Evolutionary conservation across 2,329 filamentous ascomycete genomes (phyloP), one percentile per base, ranked within the genome.

Genomic region (Apiospora sp.): DNA sequence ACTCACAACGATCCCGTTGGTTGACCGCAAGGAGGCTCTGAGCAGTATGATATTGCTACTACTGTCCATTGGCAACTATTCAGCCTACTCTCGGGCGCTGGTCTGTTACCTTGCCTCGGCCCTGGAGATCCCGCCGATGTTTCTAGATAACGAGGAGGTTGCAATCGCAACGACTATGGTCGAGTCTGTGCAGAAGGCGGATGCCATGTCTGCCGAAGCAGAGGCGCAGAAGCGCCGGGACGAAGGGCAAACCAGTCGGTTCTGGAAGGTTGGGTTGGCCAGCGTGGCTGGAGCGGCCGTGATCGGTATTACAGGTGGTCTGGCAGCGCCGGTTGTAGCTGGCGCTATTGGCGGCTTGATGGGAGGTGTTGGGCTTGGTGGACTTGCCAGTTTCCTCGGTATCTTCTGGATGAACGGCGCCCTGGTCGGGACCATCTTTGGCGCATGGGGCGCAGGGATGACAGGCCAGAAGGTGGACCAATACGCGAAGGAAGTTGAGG

Each of bases 191-290:
- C 87, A 87, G 37, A 85, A 86, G 30, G 81, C 83, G 4, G 80
- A 83, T n/a, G 81, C 83, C 22, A 92, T 97, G 86, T 92, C 91
- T 0, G 93, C 93, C 0, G 93, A 95, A 74, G 90, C 92, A 1
- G 94, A 96, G 80, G 91, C 91, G 0, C 90, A 92, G 78, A 93
- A 93, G 80, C 90, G 92, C 71, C 88, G 88, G 19, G 91, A 95
- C 75, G 89, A 93, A 73, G 93, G 92, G 71, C 90, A 93, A 76
- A 84, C 88, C 12, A 87, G 90, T 27, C 87, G 95, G 12, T 93
- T 93, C 80, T 97, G 94, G 94, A 98, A 98, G 80, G 94, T 98
- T 27, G 94, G 95, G 0, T 86, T 98, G 37, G 96, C 95, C 0
- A 94, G 93, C 12, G 94, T 97, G 0, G 95, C 94, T 0, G 96